phyloP scores from a whole-genome alignment of 805 yeast genomes.

The Candida odintsovae region DNA sequence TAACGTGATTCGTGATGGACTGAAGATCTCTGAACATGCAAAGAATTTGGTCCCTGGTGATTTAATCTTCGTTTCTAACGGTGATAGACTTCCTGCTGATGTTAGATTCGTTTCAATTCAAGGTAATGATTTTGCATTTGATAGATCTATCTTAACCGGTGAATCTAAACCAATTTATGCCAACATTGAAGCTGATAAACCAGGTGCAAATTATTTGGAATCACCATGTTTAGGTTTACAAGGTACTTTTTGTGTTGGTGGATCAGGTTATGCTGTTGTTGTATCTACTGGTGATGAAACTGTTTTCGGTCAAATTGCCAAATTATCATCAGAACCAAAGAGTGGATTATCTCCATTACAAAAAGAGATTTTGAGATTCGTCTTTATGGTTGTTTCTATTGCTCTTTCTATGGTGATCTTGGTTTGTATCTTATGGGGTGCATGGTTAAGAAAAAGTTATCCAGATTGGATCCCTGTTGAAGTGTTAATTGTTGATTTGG shows the following conservation, averaged over 20 bases:
- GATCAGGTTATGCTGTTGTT: slow-evolving; percentile 38
- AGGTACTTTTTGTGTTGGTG: slow-evolving; percentile 39
- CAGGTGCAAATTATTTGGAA: slow-evolving; percentile 36
- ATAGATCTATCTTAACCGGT: slow-evolving; percentile 43
- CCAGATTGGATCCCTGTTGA: slow-evolving; percentile 38
- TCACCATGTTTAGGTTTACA: slow-evolving; percentile 38
- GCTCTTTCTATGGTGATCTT: slow-evolving; percentile 27
- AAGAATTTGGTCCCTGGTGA: slow-evolving; percentile 41
- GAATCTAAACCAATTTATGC: slow-evolving; percentile 39
- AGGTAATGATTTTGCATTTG: slow-evolving; percentile 37
- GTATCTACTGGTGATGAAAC: slow-evolving; percentile 40
- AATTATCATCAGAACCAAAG: slow-evolving; percentile 34
- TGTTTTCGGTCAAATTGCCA: slow-evolving; percentile 41
- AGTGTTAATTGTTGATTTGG: slow-evolving; percentile 36
- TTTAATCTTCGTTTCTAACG: slow-evolving; percentile 30
- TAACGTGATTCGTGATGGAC: slow-evolving; percentile 32
- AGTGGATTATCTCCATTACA: slow-evolving; percentile 37
- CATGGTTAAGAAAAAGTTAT: slow-evolving; percentile 33
- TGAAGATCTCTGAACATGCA: slow-evolving; percentile 24
- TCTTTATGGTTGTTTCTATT: slow-evolving; percentile 22
- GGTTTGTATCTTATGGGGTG: slow-evolving; percentile 36
- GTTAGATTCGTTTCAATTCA: slow-evolving; percentile 31
- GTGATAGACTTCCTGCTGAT: slow-evolving; percentile 43
- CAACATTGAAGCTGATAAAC: slow-evolving; percentile 22
- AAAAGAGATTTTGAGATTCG: slow-evolving; percentile 34